Evolutionary conservation across 805 yeast species (phyloP), one percentile per base, ranked within the genome.

Genomic region (Yarrowia hollandica): DNA sequence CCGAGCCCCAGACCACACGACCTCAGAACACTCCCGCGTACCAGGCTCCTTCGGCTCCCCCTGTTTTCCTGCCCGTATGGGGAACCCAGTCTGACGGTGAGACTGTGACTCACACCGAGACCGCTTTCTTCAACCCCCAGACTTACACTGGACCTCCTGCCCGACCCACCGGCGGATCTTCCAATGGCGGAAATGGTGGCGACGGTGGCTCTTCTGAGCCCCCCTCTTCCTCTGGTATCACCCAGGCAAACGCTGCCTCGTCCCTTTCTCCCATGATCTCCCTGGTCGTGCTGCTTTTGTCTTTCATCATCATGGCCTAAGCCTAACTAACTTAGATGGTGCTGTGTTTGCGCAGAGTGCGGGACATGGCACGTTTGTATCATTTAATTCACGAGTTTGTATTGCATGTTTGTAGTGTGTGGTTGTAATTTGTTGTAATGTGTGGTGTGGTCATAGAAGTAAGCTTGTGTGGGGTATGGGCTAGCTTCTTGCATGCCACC

Each of bases 31-130:
- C 55, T 12, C 55, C 55, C 30, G 55, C n/a, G 10, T 48, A 48
- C 39, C 55, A 48, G 39, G 55, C 55, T n/a, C 55, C 55, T 12
- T 48, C 55, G 11, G 55, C 55, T 22, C 55, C 55, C 21, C 30
- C 55, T n/a, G 55, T 48, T 21, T 48, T 48, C 55, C 30, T 48
- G 39, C 55, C 55, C 30, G 55, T 10, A 1, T 48, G 55, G 55
- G 55, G 55, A 21, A 48, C 55, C 11, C 55, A 48, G 39, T 48
- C 55, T 22, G 30, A 48, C 34, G 55, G 55, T 9, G 55, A 48
- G 30, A 48, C 55, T 22, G 55, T 33, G 23, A 48, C 55, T 14
- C 21, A 33, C 12, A 48, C 55, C 30, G 22, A 31, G 28, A 48
- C 55, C 16, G 6, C 28, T 19, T 48, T 48, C 39, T 48, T 48